Base-by-base conservation (phyloP, 169 alveolate species). In the Miamiensis avidus region DNA sequence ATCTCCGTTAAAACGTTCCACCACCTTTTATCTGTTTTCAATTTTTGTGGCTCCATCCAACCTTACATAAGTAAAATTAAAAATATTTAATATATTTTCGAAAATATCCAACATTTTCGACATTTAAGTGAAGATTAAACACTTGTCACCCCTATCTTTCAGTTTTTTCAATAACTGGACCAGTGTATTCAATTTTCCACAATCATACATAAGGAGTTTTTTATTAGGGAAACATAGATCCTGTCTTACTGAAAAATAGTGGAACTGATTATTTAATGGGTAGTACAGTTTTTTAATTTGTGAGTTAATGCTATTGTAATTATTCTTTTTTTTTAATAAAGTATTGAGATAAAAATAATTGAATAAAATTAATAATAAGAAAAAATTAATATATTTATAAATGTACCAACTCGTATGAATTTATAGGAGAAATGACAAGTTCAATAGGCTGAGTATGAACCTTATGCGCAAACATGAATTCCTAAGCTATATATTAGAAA, bases 1-100 rank as follows among this genome's bases (percentile, higher is more conserved):
- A 86, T 98, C 98, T 32, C 97, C 95, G 88, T 99, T 98, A 94
- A 99, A 99, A 49, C 96, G 93, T 31, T 98, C 99, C 28, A 99
- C 99, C 25, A 98, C 93, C 82, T 96, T 97, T 93, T 98, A 98
- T 84, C 99, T 93, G 89, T 96, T 96, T 81, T 99, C 99, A 81
- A 98, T 99, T 94, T 98, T 98, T 0, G 99, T 99, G 75, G 98
- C 94, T 31, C 99, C 99, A 92, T 99, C 99, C 76, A 99, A 93
- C 72, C 99, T 92, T 29, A 98, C 98, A 93, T 98, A 99, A 16
- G 99, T 96, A 94, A 97, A 97, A 20, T 99, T 99, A 89, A 96
- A 96, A 65, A 94, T 94, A 88, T 98, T 98, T 79, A 98, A 93
- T 92, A 98, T 98, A 32, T 97, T 94, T 89, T 99, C 99, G 31